phyloP scores from a whole-genome alignment of 352 stramenopile species.

The Phytophthora pinifolia region DNA sequence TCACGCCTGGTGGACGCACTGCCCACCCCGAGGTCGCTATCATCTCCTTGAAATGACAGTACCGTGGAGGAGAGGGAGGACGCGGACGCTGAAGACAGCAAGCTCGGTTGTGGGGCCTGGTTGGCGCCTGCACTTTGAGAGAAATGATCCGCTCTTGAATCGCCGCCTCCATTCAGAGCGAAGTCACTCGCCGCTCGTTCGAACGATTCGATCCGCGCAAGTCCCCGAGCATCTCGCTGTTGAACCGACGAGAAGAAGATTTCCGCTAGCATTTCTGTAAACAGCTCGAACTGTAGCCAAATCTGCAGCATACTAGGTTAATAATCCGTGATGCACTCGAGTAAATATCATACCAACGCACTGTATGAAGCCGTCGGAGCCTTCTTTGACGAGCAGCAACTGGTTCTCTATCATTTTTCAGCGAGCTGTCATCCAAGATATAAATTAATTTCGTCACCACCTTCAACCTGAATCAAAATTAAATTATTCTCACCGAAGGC shows the following conservation, averaged over 20 bases:
- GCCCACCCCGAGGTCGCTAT: not conserved
- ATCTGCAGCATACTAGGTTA: conserved; percentile 41
- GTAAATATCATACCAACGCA: conserved; percentile 21
- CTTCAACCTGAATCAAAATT: not conserved
- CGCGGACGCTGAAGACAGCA: conserved; percentile 34
- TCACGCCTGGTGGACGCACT: conserved; percentile 12
- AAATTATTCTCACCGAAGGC: conserved; percentile 39
- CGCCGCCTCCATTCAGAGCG: conserved; percentile 21
- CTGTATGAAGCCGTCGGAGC: conserved; percentile 60
- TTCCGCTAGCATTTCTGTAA: conserved; percentile 63
- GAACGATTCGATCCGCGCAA: conserved; percentile 30
- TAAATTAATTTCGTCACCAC: not conserved
- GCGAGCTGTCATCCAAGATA: conserved; percentile 23
- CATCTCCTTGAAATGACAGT: conserved; percentile 2
- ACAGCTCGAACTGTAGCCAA: conserved; percentile 78
- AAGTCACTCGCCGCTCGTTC: conserved; percentile 34
- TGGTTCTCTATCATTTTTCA: conserved; percentile 41
- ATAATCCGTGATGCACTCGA: not conserved
- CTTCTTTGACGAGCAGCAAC: conserved; percentile 44
- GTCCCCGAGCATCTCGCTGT: conserved; percentile 29
- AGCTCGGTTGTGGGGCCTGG: conserved; percentile 2
- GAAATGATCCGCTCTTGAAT: conserved; percentile 16
- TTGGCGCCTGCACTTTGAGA: conserved; percentile 7
- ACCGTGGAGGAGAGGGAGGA: conserved; percentile 24
- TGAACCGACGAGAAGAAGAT: conserved; percentile 63